These are phyloP conservation scores for Heliamphora exappendiculata DNA, from an alignment of 148 eudicot species.

Conservation along the genomic window DNA sequence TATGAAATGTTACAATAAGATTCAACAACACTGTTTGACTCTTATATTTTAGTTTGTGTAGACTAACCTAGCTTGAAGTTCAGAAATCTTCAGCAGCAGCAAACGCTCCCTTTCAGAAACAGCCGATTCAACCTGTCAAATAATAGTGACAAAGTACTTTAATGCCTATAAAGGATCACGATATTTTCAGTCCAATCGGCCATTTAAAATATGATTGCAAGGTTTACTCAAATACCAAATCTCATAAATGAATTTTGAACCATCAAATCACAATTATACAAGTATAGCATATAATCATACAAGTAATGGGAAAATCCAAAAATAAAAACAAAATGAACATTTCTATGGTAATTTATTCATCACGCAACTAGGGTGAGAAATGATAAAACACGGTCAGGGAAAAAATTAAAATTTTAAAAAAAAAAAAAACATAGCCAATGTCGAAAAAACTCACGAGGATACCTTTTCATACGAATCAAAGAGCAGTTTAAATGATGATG, in stretches of 20 bases:
- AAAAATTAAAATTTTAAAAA: not conserved
- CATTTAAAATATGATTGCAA: not conserved
- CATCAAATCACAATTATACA: not conserved
- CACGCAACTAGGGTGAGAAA: not conserved
- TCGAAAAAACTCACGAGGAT: too few species aligned
- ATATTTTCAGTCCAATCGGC: not conserved
- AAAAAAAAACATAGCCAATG: not conserved
- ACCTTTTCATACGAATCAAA: too few species aligned
- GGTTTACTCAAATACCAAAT: not conserved
- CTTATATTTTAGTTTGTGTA: not conserved
- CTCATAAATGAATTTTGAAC: not conserved
- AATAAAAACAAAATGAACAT: not conserved
- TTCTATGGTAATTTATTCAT: not conserved
- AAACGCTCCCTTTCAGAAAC: conserved; percentile 75
- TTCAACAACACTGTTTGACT: not conserved
- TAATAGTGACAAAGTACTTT: not conserved
- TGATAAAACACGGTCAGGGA: not conserved
- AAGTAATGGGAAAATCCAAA: not conserved
- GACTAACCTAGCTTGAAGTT: conserved; percentile 84
- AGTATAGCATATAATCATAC: not conserved
- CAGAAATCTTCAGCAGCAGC: conserved; percentile 66
- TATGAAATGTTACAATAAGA: not conserved
- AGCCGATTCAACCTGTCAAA: conserved; percentile 56
- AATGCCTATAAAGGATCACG: not conserved
- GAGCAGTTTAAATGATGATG: conserved; percentile 1